phyloP scores from a whole-genome alignment of 345 rosid genomes.

The Bruguiera parviflora region DNA sequence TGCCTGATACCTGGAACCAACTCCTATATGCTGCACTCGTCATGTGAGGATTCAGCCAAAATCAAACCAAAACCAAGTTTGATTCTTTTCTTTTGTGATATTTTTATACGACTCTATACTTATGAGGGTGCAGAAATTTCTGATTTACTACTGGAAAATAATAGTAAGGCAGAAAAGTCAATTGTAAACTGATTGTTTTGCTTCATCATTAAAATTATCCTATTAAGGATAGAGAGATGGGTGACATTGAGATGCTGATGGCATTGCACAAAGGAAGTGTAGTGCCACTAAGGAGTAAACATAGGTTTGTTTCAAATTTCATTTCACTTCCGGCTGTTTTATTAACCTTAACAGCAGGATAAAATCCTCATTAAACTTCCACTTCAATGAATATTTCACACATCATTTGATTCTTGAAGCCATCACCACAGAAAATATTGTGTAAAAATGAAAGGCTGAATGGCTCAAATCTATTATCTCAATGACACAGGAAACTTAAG shows the following conservation, averaged over 20 bases:
- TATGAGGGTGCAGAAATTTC: conserved; percentile 5
- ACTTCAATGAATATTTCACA: neutral
- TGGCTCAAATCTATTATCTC: neutral
- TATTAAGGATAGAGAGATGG: neutral
- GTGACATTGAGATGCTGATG: neutral
- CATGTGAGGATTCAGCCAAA: conserved; percentile 27
- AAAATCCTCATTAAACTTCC: neutral
- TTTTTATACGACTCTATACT: conserved; percentile 18
- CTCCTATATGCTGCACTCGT: conserved; percentile 83
- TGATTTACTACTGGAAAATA: conserved; percentile 9
- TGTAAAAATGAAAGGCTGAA: neutral
- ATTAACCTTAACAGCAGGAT: neutral
- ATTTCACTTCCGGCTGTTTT: neutral
- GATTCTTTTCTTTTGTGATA: neutral
- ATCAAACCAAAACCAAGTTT: neutral
- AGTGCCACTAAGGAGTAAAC: neutral
- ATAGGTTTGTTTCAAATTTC: conserved; percentile 3
- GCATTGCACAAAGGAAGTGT: neutral
- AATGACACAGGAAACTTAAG: neutral
- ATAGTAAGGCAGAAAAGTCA: conserved; percentile 24
- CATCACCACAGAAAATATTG: neutral
- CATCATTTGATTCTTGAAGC: neutral
- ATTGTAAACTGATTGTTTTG: conserved; percentile 37
- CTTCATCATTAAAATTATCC: conserved; percentile 8
- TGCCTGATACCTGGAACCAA: conserved; percentile 97